Conservation (phyloP, 75 land plant genomes). For the Pinus tabuliformis region DNA sequence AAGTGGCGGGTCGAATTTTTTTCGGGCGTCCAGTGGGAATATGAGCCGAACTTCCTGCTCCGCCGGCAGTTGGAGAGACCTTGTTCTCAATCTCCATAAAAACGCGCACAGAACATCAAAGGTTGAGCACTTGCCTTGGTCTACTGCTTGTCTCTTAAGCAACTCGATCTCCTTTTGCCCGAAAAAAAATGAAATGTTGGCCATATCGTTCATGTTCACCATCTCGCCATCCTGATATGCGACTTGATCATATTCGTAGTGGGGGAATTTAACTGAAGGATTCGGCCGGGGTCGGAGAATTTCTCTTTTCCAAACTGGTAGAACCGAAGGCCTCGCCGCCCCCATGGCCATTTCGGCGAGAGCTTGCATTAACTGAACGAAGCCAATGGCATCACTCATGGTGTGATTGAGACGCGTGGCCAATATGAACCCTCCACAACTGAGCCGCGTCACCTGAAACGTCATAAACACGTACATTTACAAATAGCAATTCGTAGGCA, state of each 20-base stretch:
- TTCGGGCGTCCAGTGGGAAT: neutral
- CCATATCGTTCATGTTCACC: constrained; percentile 1
- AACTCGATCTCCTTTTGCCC: constrained; percentile 21
- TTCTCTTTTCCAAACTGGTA: too few relatives aligned
- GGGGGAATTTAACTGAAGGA: too few relatives aligned
- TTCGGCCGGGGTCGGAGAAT: too few relatives aligned
- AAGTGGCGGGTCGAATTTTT: neutral
- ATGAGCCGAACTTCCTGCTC: neutral
- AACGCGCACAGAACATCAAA: too few relatives aligned
- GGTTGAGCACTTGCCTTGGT: too few relatives aligned
- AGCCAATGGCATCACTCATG: constrained; percentile 43
- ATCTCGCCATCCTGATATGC: neutral
- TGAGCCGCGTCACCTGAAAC: constrained; percentile 38
- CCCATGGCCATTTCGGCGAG: constrained; percentile 15
- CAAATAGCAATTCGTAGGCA: too few relatives aligned
- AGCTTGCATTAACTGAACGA: constrained; percentile 52
- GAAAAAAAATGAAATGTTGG: constrained; percentile 29
- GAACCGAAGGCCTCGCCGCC: too few relatives aligned
- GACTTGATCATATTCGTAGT: constrained; percentile 32
- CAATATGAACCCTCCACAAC: constrained; percentile 48
- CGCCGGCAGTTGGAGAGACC: too few relatives aligned
- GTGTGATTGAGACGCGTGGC: constrained; percentile 40
- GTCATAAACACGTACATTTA: neutral
- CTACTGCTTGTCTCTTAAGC: constrained; percentile 1
- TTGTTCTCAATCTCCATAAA: too few relatives aligned